Evolutionary conservation across 2,329 filamentous ascomycete species (phyloP).

Genomic region (Raffaelea albimanens): DNA sequence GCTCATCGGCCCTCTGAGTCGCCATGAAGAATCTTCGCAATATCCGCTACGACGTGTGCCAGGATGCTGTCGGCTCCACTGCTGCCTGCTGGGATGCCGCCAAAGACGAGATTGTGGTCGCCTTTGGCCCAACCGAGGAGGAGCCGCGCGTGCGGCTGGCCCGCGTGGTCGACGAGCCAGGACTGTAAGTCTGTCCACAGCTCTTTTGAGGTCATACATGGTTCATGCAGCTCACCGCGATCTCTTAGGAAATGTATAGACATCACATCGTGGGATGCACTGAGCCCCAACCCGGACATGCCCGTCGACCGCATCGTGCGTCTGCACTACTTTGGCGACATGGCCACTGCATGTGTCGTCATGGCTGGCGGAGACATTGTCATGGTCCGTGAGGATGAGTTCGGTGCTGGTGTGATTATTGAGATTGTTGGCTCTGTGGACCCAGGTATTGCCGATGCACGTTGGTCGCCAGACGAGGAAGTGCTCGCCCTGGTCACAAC

Average conservation of each 20-base stretch:
- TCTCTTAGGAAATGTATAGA: constrained; percentile 18
- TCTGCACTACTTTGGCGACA: constrained; percentile 80
- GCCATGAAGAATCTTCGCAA: constrained; percentile 82
- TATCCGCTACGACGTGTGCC: constrained; percentile 59
- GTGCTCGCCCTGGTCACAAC: constrained; percentile 70
- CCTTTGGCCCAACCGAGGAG: constrained; percentile 68
- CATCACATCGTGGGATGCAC: constrained; percentile 84
- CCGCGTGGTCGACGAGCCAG: constrained; percentile 29
- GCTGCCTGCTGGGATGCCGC: constrained; percentile 79
- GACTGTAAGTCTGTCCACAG: constrained; percentile 1
- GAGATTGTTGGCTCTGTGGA: constrained; percentile 95
- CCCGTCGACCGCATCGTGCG: constrained; percentile 65
- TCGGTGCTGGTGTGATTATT: constrained; percentile 52
- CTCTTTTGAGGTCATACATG: neutral
- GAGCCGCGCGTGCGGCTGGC: constrained; percentile 65
- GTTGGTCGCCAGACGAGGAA: constrained; percentile 94
- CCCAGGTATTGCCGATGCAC: constrained; percentile 77
- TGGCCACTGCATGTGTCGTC: constrained; percentile 67
- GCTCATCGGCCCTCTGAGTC: neutral
- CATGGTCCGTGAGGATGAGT: constrained; percentile 62
- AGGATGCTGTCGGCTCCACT: constrained; percentile 53
- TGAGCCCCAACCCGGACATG: constrained; percentile 68
- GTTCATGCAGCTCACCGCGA: neutral
- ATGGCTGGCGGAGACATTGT: constrained; percentile 87
- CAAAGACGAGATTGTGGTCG: constrained; percentile 68